Conservation (phyloP, 352 stramenopile genomes). For the Globisporangium parvum region DNA sequence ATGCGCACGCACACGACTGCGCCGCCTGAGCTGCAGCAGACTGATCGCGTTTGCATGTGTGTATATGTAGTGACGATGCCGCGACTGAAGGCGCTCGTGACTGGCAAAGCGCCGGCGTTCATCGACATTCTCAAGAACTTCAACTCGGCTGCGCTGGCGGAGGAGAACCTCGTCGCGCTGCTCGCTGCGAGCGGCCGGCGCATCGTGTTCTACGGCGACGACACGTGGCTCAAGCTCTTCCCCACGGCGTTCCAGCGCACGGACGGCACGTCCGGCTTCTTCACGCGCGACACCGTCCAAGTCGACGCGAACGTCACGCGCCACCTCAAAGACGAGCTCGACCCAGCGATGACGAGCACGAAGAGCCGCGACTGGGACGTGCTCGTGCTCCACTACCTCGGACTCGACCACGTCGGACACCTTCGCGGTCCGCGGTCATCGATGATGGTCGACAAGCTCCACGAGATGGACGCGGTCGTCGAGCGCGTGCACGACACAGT, state of each 20-base stretch:
- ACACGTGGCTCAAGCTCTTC: constrained; percentile 89
- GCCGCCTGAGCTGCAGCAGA: no score
- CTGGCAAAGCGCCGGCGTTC: constrained; percentile 79
- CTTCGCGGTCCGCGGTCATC: constrained; percentile 67
- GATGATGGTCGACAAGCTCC: constrained; percentile 74
- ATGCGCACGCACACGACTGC: no score
- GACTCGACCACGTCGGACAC: constrained; percentile 83
- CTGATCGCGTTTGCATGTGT: neutral
- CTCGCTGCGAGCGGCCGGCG: constrained; percentile 37
- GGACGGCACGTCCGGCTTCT: constrained; percentile 85
- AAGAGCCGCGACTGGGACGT: constrained; percentile 81
- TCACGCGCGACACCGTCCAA: constrained; percentile 82
- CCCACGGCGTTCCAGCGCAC: constrained; percentile 57
- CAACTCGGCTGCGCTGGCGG: constrained; percentile 72
- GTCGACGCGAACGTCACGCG: constrained; percentile 85
- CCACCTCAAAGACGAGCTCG: constrained; percentile 78
- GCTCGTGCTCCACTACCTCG: constrained; percentile 84
- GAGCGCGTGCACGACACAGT: constrained; percentile 56
- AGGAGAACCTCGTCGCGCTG: constrained; percentile 68
- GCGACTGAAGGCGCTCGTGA: constrained; percentile 81
- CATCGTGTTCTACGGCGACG: constrained; percentile 87
- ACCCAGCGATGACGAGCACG: constrained; percentile 51
- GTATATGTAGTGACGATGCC: constrained; percentile 72
- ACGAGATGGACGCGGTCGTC: constrained; percentile 80
- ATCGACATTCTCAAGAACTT: constrained; percentile 91